These are phyloP conservation scores for Alectoria sarmentosa DNA, from an alignment of 495 filamentous ascomycete species.

Conservation along the genomic window DNA sequence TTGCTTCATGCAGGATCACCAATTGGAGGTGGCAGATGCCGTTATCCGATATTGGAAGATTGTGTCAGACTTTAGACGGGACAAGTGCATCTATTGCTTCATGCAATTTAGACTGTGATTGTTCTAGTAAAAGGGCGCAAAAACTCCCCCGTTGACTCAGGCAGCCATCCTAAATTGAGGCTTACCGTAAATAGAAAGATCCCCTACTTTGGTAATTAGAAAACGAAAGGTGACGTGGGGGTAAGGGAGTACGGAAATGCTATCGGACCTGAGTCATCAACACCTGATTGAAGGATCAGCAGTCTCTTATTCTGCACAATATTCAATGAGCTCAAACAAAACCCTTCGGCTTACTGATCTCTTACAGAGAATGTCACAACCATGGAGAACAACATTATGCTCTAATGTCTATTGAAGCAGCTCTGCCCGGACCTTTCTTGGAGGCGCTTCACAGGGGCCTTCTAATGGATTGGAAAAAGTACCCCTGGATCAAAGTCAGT, in stretches of 20 bases:
- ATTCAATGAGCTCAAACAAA: neutral
- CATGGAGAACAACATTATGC: neutral
- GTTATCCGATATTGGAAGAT: neutral
- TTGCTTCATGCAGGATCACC: neutral
- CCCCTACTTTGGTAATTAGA: neutral
- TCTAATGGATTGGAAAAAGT: neutral
- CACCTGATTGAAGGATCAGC: neutral
- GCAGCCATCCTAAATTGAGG: neutral
- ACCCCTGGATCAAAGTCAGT: neutral
- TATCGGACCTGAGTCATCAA: neutral
- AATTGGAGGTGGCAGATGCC: neutral
- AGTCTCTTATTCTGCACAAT: neutral
- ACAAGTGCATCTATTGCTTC: neutral
- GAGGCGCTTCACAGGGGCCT: neutral
- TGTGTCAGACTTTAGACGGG: neutral
- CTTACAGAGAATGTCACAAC: neutral
- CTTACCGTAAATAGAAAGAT: neutral
- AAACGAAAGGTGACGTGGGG: neutral
- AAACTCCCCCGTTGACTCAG: neutral
- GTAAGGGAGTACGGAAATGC: neutral
- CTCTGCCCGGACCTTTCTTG: neutral
- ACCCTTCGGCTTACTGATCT: no score
- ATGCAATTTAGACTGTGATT: neutral
- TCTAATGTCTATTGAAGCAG: neutral
- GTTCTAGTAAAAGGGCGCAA: neutral